Conservation (phyloP, 768 basidiomycete genomes). For the Tulasnella sp. region DNA sequence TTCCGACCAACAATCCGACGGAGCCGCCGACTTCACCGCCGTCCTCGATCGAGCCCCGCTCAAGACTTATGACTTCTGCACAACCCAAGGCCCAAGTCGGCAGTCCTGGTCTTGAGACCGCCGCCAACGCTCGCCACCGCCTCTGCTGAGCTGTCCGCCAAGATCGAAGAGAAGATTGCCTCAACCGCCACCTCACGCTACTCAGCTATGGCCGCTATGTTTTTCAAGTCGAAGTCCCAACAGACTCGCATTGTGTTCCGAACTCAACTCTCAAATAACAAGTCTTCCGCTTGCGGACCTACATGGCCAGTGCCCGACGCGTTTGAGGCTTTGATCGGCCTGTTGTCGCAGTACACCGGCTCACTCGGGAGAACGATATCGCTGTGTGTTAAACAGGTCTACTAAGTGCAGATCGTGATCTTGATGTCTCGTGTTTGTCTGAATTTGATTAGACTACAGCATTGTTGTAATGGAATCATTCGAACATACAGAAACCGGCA, state of each 20-base stretch:
- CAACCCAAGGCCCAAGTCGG: slow-evolving; percentile 51
- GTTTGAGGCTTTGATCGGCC: slow-evolving; percentile 79
- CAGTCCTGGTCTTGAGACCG: slow-evolving; percentile 69
- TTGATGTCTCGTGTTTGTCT: background rate
- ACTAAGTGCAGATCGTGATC: background rate
- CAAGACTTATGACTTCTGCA: slow-evolving; percentile 65
- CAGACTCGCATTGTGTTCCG: slow-evolving; percentile 95
- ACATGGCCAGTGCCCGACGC: slow-evolving; percentile 99
- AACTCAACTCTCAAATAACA: slow-evolving; percentile 92
- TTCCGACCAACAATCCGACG: slow-evolving; percentile 37
- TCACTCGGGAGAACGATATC: slow-evolving; percentile 54
- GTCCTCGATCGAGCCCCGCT: slow-evolving; percentile 67
- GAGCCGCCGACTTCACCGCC: slow-evolving; percentile 56
- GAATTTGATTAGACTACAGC: background rate
- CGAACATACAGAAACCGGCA: background rate
- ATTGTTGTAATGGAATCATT: background rate
- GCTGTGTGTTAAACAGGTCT: background rate
- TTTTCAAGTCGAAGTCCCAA: slow-evolving; percentile 91
- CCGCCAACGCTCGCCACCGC: slow-evolving; percentile 50
- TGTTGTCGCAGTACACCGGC: slow-evolving; percentile 59
- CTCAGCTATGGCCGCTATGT: slow-evolving; percentile 96
- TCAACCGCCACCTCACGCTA: slow-evolving; percentile 91
- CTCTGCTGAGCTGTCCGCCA: slow-evolving; percentile 37
- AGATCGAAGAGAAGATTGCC: slow-evolving; percentile 38
- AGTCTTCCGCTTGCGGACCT: slow-evolving; percentile 89